phyloP scores from a whole-genome alignment of 257 asterid species.

The Agastache rugosa region DNA sequence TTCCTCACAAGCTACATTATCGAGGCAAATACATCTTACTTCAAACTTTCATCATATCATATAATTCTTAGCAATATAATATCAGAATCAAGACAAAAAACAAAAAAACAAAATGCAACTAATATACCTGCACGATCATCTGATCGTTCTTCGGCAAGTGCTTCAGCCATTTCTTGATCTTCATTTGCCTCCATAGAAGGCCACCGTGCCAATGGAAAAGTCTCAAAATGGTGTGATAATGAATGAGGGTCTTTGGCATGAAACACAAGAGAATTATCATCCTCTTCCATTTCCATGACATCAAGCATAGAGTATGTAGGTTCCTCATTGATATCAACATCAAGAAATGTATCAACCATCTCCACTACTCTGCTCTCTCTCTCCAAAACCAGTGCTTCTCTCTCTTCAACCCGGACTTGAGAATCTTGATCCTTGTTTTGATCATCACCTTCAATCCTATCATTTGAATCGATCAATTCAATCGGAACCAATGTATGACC shows the following conservation, averaged over 20 bases:
- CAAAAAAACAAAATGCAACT: not conserved
- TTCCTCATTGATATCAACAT: slow-evolving; percentile 50
- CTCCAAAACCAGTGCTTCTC: slow-evolving; percentile 38
- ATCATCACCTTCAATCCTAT: slow-evolving; percentile 33
- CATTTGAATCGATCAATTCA: slow-evolving; percentile 62
- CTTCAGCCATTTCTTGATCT: slow-evolving; percentile 39
- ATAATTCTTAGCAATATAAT: slow-evolving; percentile 16
- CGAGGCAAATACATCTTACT: slow-evolving; percentile 28
- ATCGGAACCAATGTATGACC: slow-evolving; percentile 71
- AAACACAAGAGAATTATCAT: slow-evolving; percentile 60
- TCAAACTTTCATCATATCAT: slow-evolving; percentile 6
- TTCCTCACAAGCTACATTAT: slow-evolving; percentile 64
- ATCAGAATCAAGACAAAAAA: not conserved
- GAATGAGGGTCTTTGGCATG: slow-evolving; percentile 50
- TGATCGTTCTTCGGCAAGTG: slow-evolving; percentile 39
- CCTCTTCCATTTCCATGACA: slow-evolving; percentile 70
- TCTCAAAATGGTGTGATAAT: slow-evolving; percentile 28
- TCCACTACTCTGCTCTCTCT: slow-evolving; percentile 29
- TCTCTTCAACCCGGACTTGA: slow-evolving; percentile 35
- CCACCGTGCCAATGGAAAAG: slow-evolving; percentile 35
- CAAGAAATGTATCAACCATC: slow-evolving; percentile 40
- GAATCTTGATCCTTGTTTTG: slow-evolving; percentile 35
- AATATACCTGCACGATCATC: slow-evolving; percentile 50
- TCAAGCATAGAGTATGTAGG: slow-evolving; percentile 55
- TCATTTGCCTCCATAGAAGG: slow-evolving; percentile 37